Evolutionary conservation across 129 eudicot genomes (phyloP), one percentile per base, ranked within the genome.

Genomic region (Kitagawia praeruptora): DNA sequence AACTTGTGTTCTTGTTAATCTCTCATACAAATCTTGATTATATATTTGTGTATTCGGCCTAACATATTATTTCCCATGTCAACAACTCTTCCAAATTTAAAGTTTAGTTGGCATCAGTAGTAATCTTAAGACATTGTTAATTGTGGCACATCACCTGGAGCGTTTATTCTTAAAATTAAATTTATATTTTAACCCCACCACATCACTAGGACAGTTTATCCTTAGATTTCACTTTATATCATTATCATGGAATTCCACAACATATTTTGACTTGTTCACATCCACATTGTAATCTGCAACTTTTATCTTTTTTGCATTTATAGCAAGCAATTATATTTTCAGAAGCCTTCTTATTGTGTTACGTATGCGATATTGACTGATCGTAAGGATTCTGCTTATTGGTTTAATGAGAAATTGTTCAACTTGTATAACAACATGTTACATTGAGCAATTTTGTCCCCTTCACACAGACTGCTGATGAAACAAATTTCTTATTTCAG

Each of bases 401-500:
- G 19, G 12, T 25, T 15, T 25, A 42, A 44, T 25, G 64, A 63
- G 27, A 19, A 64, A 49, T 10, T 77, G 64, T 49, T 70, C 69
- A 47, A 21, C 45, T 25, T 80, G 78, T 79, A 31, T 38, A n/a
- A n/a, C n/a, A 14, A 2, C 12, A 40, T 40, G 27, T 39, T 40
- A 38, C 5, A 19, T 71, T 9, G n/a, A 34, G 42, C 21, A 34
- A 31, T 39, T 70, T 19, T 70, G 1, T 31, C 9, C 11, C 21
- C 23, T 67, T 67, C 38, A 47, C 63, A 23, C 66, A 11, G n/a
- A 61, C 54, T 77, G 31, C 81, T 80, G 63, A 84, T 77, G 47
- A 28, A 64, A 21, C 61, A 67, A 69, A 44, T 74, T 77, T n/a
- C n/a, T 46, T 27, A 81, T 54, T 77, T 73, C 93, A 91, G 97